phyloP scores from a whole-genome alignment of 2,329 filamentous ascomycete species.

The Trichoderma harzianum region DNA sequence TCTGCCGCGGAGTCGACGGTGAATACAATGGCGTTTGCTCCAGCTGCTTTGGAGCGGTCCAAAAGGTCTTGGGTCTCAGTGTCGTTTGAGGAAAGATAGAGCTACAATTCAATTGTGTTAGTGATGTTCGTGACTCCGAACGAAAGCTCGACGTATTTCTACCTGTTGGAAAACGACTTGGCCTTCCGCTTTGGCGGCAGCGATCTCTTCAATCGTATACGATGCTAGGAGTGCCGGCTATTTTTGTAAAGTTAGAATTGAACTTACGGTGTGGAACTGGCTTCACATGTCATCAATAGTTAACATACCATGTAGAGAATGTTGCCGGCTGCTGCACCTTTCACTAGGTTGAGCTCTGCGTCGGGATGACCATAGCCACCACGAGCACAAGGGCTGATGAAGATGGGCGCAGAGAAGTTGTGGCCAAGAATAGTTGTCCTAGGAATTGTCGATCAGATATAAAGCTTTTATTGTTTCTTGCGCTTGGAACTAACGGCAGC shows the following conservation, averaged over 20 bases:
- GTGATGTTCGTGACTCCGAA: background rate
- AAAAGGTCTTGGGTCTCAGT: constrained; percentile 33
- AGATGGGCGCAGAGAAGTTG: constrained; percentile 54
- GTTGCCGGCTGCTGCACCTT: constrained; percentile 44
- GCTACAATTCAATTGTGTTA: constrained; percentile 5
- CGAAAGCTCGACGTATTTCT: background rate
- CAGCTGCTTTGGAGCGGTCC: constrained; percentile 31
- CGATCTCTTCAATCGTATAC: constrained; percentile 37
- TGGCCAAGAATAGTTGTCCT: constrained; percentile 50
- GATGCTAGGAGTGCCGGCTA: constrained; percentile 33
- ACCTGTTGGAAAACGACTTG: constrained; percentile 41
- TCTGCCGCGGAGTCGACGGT: constrained; percentile 40
- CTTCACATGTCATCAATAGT: no score
- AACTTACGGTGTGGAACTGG: no score
- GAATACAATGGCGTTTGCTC: constrained; percentile 37
- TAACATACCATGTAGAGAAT: constrained; percentile 47
- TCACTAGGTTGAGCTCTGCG: constrained; percentile 48
- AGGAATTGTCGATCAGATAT: background rate
- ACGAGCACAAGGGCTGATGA: constrained; percentile 49
- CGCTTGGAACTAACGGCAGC: constrained; percentile 28
- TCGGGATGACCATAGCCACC: constrained; percentile 43
- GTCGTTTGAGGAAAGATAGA: constrained; percentile 31
- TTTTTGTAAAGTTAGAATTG: background rate
- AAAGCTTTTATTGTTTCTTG: background rate
- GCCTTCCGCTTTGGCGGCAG: constrained; percentile 33